A percentile compares a stretch with the other conserved stretches of the same genome.
Evolutionary conservation across 148 eudicot genomes (phyloP).

Genomic region (Camellia lanceoleosa): DNA sequence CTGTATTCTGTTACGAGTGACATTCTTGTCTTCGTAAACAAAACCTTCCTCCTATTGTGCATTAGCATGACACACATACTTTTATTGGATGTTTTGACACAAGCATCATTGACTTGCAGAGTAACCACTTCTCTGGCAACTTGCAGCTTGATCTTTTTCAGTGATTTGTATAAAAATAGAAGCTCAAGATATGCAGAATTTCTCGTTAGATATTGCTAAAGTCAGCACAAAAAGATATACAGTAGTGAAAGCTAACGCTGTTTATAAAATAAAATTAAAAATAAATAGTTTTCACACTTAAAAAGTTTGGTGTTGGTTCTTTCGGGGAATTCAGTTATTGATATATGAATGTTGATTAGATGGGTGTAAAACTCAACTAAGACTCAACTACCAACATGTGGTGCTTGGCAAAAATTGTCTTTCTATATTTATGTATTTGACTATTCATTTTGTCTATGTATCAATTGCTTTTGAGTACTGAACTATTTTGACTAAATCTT

Average conservation of each 20-base stretch:
- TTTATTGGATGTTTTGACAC: not conserved
- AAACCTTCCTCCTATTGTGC: not conserved
- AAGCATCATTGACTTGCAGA: slow-evolving; percentile 2
- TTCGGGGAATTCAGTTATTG: not conserved
- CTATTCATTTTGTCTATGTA: not conserved
- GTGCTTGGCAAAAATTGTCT: too few species aligned
- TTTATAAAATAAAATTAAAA: not conserved
- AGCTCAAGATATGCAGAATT: not conserved
- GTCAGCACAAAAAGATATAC: not conserved
- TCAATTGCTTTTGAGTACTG: not conserved
- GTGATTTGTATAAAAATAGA: not conserved
- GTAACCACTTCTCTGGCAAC: not conserved
- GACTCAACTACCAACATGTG: too few species aligned
- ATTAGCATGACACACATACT: not conserved
- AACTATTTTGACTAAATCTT: not conserved
- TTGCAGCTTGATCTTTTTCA: not conserved
- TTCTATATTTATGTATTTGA: not conserved
- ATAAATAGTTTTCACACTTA: too few species aligned
- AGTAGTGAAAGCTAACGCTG: not conserved
- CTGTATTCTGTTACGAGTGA: not conserved
- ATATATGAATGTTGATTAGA: not conserved
- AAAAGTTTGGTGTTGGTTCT: not conserved
- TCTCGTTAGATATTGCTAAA: not conserved
- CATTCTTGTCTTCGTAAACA: not conserved
- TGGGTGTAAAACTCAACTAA: too few species aligned